phyloP scores from a whole-genome alignment of 2,329 filamentous ascomycete genomes.

The Juglanconis juglandina region DNA sequence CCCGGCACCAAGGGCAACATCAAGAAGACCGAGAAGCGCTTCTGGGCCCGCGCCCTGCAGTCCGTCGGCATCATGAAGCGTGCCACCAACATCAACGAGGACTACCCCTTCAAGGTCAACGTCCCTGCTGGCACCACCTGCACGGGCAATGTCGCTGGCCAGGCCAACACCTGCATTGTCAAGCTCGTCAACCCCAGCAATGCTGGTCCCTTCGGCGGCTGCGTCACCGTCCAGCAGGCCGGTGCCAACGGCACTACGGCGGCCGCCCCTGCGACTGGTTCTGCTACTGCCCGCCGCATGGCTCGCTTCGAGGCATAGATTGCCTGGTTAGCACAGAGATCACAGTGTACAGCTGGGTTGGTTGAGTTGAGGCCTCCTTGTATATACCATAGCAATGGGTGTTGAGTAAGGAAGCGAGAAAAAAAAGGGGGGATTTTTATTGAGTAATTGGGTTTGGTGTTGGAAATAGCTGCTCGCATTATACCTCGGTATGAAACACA shows the following conservation, averaged over 20 bases:
- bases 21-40: constrained; percentile 21
- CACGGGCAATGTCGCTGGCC: constrained; percentile 24
- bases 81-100: constrained; percentile 21
- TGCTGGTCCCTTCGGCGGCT: constrained; percentile 19
- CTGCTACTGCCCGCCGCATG: constrained; percentile 16
- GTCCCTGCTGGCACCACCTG: constrained; percentile 27
- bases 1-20: constrained; percentile 35
- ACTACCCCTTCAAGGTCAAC: constrained; percentile 24
- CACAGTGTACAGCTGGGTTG: not conserved
- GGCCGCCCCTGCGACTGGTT: constrained; percentile 5
- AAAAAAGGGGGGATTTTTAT: not conserved
- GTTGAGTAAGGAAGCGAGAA: not conserved
- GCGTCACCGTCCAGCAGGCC: constrained; percentile 18
- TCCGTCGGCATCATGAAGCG: constrained; percentile 18
- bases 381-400: not conserved
- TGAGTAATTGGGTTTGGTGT: not conserved
- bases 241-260: not conserved
- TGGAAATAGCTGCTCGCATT: not conserved
- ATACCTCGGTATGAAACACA: not conserved
- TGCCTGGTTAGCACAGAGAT: no score
- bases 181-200: constrained; percentile 26
- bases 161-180: constrained; percentile 26
- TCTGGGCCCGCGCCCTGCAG: constrained; percentile 15
- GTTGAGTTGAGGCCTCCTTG: not conserved
- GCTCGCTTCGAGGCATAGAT: constrained; percentile 13